A percentile compares a stretch with the other conserved stretches of the same genome.
Evolutionary conservation across 2,329 filamentous ascomycete species (phyloP).

Genomic region (Alternaria panax): DNA sequence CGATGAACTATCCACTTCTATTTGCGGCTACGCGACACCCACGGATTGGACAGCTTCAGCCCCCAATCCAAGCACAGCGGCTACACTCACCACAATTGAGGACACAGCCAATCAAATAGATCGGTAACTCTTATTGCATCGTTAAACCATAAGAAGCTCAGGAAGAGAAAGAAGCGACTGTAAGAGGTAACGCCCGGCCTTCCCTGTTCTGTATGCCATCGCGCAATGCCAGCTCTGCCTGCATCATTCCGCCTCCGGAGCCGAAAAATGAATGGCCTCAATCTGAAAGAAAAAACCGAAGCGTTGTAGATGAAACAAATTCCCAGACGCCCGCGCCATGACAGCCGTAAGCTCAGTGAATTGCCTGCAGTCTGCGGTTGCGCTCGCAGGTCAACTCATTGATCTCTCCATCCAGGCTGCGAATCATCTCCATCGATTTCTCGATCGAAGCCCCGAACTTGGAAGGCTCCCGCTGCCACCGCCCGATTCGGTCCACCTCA

Average conservation of each 20-base stretch:
- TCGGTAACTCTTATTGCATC: constrained; percentile 41
- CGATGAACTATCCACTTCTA: constrained; percentile 46
- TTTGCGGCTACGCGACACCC: constrained; percentile 51
- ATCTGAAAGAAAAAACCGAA: constrained; percentile 36
- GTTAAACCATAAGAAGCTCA: constrained; percentile 38
- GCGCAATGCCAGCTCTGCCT: constrained; percentile 40
- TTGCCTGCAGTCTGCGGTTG: constrained; percentile 45
- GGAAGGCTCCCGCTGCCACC: constrained; percentile 76
- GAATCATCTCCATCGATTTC: constrained; percentile 75
- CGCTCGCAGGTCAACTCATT: constrained; percentile 67
- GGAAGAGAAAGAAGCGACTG: constrained; percentile 44
- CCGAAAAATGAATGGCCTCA: constrained; percentile 44
- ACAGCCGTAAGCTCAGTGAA: constrained; percentile 35
- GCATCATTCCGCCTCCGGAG: constrained; percentile 40
- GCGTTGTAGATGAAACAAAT: constrained; percentile 48
- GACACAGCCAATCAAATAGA: constrained; percentile 44
- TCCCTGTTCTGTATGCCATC: constrained; percentile 34
- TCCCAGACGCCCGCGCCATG: constrained; percentile 39
- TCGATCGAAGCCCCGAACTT: constrained; percentile 67
- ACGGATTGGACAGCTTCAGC: constrained; percentile 51
- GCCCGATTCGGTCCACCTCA: constrained; percentile 75
- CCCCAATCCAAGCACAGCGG: constrained; percentile 50
- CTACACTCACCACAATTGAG: constrained; percentile 41
- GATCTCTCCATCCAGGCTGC: constrained; percentile 74
- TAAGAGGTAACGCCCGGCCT: constrained; percentile 49